A percentile compares a stretch with the other conserved stretches of the same genome.
These are phyloP conservation scores for Colletotrichum chlorophyti DNA, from an alignment of 2,329 filamentous ascomycete genomes.

Conservation along the genomic window DNA sequence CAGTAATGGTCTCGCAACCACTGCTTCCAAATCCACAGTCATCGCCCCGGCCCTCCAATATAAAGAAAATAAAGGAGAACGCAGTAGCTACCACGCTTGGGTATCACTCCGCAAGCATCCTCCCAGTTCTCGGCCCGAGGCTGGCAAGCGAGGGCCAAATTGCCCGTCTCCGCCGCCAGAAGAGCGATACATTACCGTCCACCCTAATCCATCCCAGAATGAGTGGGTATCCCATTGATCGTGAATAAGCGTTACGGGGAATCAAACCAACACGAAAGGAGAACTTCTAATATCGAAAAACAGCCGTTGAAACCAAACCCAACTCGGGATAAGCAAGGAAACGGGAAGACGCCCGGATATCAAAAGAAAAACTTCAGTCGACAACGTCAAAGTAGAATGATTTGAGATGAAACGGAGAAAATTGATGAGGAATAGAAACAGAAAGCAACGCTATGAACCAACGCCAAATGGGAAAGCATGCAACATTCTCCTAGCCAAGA, in stretches of 20 bases:
- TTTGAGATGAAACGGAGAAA: not conserved
- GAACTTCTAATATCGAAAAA: slow-evolving; percentile 15
- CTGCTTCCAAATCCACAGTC: not conserved
- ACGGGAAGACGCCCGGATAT: slow-evolving; percentile 1
- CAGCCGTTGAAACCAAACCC: not conserved
- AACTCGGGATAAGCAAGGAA: not conserved
- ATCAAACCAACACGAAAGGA: slow-evolving; percentile 3
- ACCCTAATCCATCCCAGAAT: slow-evolving; percentile 11
- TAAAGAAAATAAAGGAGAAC: not conserved
- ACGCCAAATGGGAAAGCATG: slow-evolving; percentile 13
- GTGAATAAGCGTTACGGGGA: slow-evolving; percentile 22
- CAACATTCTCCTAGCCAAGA: slow-evolving; percentile 5
- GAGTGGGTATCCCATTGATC: slow-evolving; percentile 26
- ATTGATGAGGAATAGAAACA: not conserved
- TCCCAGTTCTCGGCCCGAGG: not conserved
- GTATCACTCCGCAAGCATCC: not conserved
- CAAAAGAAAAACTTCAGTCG: not conserved
- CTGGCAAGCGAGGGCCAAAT: not conserved
- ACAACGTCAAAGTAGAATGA: not conserved
- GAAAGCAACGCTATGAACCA: slow-evolving; percentile 25
- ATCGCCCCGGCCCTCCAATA: not conserved
- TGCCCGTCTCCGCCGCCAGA: not conserved
- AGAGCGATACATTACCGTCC: slow-evolving; percentile 17
- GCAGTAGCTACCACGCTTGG: not conserved
- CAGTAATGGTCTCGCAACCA: not conserved